phyloP scores from a whole-genome alignment of 163 green algal species.

The Coccomyxa subellipsoidea region DNA sequence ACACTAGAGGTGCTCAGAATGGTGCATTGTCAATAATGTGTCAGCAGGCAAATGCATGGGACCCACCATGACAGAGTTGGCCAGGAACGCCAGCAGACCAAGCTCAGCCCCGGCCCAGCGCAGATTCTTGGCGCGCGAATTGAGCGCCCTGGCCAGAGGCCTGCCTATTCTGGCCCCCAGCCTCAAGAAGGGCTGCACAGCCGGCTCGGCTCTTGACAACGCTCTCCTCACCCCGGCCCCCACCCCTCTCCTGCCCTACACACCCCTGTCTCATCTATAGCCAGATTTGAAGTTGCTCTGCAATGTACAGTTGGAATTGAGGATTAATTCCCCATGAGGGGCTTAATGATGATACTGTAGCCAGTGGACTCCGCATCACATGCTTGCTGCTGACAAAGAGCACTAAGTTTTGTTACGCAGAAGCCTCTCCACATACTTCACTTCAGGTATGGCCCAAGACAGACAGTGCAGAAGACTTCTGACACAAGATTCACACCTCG shows the following conservation, averaged over 20 bases:
- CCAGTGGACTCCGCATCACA: no score
- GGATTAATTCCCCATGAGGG: no score
- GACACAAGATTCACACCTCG: neutral
- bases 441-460: neutral
- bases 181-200: neutral
- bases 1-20: no score
- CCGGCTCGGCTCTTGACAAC: neutral
- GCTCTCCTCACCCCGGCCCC: neutral
- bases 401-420: no score
- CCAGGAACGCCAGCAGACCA: constrained; percentile 16
- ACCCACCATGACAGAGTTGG: constrained; percentile 20
- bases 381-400: no score
- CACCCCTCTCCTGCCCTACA: neutral
- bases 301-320: no score
- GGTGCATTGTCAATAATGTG: neutral
- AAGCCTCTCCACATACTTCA: no score
- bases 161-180: neutral
- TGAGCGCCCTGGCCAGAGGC: constrained; percentile 12
- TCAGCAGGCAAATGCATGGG: neutral
- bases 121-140: constrained; percentile 12
- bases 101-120: constrained; percentile 18
- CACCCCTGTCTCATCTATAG: neutral
- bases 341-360: no score
- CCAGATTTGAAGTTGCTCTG: no score
- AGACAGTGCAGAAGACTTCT: neutral